Base-by-base conservation (phyloP, 768 basidiomycete genomes). In the Russula brevipes region DNA sequence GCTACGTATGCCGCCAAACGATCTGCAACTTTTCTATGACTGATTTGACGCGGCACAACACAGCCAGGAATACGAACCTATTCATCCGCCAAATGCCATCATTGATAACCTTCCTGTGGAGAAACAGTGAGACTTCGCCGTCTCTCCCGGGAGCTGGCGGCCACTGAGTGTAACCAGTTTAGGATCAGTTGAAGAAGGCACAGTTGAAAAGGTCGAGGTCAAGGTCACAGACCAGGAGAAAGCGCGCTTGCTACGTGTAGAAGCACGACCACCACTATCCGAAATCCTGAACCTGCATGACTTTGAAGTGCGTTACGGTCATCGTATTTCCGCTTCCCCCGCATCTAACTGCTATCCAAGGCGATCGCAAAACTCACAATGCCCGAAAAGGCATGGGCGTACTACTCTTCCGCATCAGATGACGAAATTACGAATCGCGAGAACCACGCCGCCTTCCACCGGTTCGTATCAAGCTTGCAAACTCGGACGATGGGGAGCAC, bases 321-420 rank as follows among this genome's bases (percentile, higher is more conserved):
- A n/a, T 46, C 14, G 8, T 50, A 14, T 5, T 17, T 10, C 35
- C 52, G 17, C 35, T 54, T 30, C 31, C 6, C 42, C 47, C 35
- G 24, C 30, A 14, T 24, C 24, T 67, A n/a, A 61, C 41, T 49
- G 46, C 24, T 67, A 16, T 62, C 54, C 31, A 61, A 93, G 91
- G 82, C 89, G 17, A 86, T 98, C 57, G 94, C 93, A 9, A 88
- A 82, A 73, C 78, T 79, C 69, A 87, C 91, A 11, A 86, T 98
- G 79, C 76, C 85, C 2, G 86, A 88, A 39, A 91, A 92, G 72
- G 92, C 92, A 0, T 98, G 95, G 95, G 95, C 94, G 5, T 95
- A 95, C 73, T 95, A 98, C 71, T 93, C 90, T 0, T 94, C 92
- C n/a, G 95, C 94, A 17, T 87, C 96, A 7, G 96, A 98, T 72